Evolutionary conservation across 306 rosid species (phyloP).

Genomic region (Lagenaria siceraria): DNA sequence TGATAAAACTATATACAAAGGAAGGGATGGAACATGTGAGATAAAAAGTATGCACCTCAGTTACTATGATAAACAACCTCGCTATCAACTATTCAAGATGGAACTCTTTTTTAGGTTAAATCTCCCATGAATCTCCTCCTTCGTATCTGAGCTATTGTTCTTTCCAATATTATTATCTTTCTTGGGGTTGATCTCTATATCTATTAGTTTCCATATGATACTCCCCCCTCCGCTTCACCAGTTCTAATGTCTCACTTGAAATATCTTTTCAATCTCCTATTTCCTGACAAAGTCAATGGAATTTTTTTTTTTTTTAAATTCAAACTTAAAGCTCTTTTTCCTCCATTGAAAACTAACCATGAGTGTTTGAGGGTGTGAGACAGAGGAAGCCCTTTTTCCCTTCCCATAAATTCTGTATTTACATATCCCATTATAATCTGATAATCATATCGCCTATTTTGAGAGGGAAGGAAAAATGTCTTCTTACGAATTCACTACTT

Average conservation of each 20-base stretch:
- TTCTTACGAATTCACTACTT: not conserved
- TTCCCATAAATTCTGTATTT: not conserved
- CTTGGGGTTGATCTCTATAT: not conserved
- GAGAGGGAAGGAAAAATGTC: not conserved
- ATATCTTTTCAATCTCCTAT: not conserved
- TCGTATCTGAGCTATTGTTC: not conserved
- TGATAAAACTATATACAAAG: not conserved
- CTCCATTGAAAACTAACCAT: not conserved
- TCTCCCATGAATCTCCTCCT: not conserved
- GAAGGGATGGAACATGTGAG: not conserved
- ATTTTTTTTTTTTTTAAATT: not conserved
- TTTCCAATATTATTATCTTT: not conserved
- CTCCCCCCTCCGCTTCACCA: not conserved
- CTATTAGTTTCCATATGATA: not conserved
- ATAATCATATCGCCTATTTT: not conserved
- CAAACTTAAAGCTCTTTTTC: not conserved
- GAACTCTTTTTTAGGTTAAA: not conserved
- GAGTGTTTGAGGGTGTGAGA: not conserved
- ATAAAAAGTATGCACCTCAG: not conserved
- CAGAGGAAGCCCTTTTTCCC: not conserved
- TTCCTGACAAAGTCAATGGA: not conserved
- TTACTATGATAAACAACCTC: not conserved
- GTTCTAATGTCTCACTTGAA: not conserved
- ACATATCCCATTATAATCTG: not conserved
- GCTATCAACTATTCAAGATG: not conserved